Evolutionary conservation across 2,329 filamentous ascomycete species (phyloP).

Genomic region (Sporothrix protearum): DNA sequence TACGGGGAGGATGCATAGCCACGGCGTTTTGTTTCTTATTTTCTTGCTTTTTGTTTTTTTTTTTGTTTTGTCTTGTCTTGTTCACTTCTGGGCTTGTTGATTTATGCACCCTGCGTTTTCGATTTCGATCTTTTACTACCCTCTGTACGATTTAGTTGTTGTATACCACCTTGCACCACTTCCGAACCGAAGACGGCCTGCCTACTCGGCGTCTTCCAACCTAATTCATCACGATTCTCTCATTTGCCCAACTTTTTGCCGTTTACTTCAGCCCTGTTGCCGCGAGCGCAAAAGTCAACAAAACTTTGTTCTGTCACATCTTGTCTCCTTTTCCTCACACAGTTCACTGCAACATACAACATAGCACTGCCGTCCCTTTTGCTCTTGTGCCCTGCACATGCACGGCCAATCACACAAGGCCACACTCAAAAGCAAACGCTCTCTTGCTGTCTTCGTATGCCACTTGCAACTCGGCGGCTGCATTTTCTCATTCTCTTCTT

Average conservation of each 20-base stretch:
- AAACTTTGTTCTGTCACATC: background rate
- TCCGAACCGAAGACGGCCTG: background rate
- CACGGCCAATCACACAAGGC: background rate
- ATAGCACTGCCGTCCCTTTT: no score
- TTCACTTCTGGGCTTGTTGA: background rate
- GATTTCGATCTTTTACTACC: background rate
- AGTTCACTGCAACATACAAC: no score
- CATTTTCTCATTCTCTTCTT: background rate
- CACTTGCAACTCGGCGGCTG: background rate
- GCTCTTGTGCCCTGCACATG: no score
- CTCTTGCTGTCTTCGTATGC: background rate
- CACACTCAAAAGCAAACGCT: background rate
- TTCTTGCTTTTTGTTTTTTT: background rate
- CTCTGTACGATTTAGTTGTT: background rate
- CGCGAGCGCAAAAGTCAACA: no score
- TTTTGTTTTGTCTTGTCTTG: background rate
- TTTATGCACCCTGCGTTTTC: background rate
- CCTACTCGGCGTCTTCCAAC: background rate
- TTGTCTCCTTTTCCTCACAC: background rate
- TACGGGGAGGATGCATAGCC: background rate
- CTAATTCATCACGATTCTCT: background rate
- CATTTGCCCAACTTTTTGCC: background rate
- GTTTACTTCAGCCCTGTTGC: no score
- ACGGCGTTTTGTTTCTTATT: constrained; percentile 9
- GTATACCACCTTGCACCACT: background rate